These are phyloP conservation scores for Leishmania aethiopica DNA, from an alignment of 208 protist species.

Conservation along the genomic window DNA sequence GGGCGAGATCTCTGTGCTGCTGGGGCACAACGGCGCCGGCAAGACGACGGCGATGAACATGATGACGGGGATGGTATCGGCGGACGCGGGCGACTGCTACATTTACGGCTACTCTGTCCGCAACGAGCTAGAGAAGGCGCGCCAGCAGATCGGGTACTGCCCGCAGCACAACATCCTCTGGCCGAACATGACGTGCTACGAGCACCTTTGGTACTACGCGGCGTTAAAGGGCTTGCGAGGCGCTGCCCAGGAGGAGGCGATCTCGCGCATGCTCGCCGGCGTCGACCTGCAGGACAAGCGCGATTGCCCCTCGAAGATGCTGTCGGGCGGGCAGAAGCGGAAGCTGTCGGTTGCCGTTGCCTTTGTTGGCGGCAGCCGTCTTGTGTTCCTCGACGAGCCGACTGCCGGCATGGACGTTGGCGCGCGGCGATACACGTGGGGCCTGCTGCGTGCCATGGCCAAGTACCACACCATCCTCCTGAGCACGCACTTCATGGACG, in stretches of 20 bases:
- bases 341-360: conserved; percentile 83
- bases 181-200: conserved; percentile 75
- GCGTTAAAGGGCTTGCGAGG: conserved; percentile 73
- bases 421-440: conserved; percentile 78
- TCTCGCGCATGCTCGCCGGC: conserved; percentile 48
- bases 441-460: conserved; percentile 32
- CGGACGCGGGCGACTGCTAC: conserved; percentile 68
- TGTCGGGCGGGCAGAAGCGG: conserved; percentile 88
- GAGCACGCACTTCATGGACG: conserved; percentile 96
- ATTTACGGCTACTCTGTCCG: conserved; percentile 70
- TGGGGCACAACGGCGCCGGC: conserved; percentile 86
- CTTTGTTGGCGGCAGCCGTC: conserved; percentile 58
- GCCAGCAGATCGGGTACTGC: conserved; percentile 74
- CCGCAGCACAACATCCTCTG: conserved; percentile 61
- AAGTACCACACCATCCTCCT: conserved; percentile 55
- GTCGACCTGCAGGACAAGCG: conserved; percentile 66
- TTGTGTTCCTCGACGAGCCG: conserved; percentile 88
- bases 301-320: conserved; percentile 47
- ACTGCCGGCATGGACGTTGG: conserved; percentile 85
- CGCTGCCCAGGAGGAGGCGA: conserved; percentile 46
- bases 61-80: conserved; percentile 70
- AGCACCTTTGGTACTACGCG: conserved; percentile 92
- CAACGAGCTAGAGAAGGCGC: conserved; percentile 41
- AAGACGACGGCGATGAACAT: conserved; percentile 84
- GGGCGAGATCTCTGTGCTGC: conserved; percentile 74